These are phyloP conservation scores for Anthostomella pinea DNA, from an alignment of 2,329 filamentous ascomycete species.

Conservation along the genomic window DNA sequence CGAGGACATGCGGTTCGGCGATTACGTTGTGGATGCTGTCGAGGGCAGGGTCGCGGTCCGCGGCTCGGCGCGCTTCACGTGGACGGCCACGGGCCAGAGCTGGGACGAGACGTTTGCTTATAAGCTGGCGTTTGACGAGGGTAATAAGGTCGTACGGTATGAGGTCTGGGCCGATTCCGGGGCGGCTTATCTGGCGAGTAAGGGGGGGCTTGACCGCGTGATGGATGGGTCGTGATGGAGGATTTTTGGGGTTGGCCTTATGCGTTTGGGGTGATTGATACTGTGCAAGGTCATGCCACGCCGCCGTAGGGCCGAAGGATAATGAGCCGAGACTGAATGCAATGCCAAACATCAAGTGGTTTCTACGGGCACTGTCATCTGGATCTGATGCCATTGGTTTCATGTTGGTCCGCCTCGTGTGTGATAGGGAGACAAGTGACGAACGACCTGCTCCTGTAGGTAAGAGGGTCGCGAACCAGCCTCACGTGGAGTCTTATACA, in stretches of 20 bases:
- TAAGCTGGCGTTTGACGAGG: constrained; percentile 29
- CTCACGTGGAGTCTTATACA: no score
- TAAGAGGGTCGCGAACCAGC: no score
- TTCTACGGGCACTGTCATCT: no score
- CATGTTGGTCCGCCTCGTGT: no score
- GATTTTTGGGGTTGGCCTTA: not conserved
- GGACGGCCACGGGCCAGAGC: constrained; percentile 28
- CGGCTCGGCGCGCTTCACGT: constrained; percentile 32
- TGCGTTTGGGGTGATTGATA: no score
- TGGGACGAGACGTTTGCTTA: constrained; percentile 38
- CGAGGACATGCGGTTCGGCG: constrained; percentile 31
- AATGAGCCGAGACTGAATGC: no score
- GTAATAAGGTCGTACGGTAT: constrained; percentile 28
- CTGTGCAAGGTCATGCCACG: no score
- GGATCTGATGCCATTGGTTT: no score
- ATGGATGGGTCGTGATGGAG: not conserved
- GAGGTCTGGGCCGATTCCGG: constrained; percentile 39
- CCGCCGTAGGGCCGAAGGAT: no score
- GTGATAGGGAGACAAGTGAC: no score
- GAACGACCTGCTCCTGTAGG: no score
- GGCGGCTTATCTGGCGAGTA: constrained; percentile 48
- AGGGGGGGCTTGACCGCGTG: constrained; percentile 49
- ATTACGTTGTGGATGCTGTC: constrained; percentile 26
- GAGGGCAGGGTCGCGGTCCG: constrained; percentile 28
- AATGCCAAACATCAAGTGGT: no score